Evolutionary conservation across 129 eudicot species (phyloP).

Genomic region (carrot (Daucus carota)): DH1_v3.0 NC_030383.2:41259501-41260000

Average conservation of each 20-base stretch:
- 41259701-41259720: not conserved
- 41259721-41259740: not conserved
- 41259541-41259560: not conserved
- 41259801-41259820: no score
- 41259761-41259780: no score
- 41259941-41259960: no score
- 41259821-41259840: no score
- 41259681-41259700: not conserved
- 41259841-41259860: no score
- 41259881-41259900: no score
- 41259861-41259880: no score
- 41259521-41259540: not conserved
- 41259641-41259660: constrained; percentile 12
- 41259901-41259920: no score
- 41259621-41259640: not conserved
- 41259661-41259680: constrained; percentile 18
- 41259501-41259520: not conserved
- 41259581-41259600: constrained; percentile 3
- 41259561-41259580: not conserved
- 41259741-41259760: not conserved
- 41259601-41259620: not conserved
- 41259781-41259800: no score
- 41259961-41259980: not conserved
- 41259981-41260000: no score
- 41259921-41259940: no score